Percentiles rank a stretch among this genome's conserved stretches.
These are phyloP conservation scores for Kazachstania taianensis DNA, from an alignment of 805 yeast species.

Conservation along the genomic window DNA sequence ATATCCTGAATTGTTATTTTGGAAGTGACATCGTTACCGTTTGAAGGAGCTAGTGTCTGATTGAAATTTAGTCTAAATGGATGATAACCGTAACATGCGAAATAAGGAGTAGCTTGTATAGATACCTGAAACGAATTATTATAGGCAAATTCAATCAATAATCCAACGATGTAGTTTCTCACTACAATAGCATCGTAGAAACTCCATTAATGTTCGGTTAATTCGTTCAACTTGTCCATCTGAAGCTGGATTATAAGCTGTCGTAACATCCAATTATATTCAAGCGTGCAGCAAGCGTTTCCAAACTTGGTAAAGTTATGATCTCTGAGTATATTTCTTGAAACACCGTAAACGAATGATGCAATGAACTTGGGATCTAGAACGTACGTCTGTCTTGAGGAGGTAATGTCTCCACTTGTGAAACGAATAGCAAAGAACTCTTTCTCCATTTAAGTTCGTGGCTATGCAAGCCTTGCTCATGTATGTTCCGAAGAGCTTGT, in stretches of 20 bases:
- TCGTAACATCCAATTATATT: background rate
- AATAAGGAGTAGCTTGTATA: conserved; percentile 1
- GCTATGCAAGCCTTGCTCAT: background rate
- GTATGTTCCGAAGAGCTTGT: background rate
- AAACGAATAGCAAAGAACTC: conserved; percentile 1
- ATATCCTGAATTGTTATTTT: background rate
- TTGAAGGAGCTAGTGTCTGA: background rate
- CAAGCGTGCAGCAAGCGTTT: background rate
- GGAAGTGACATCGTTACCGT: background rate
- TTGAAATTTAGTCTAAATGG: background rate
- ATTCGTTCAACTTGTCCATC: conserved; percentile 1
- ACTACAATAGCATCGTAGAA: background rate
- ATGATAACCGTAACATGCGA: conserved; percentile 3
- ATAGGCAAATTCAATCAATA: conserved; percentile 4
- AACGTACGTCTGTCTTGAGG: too few relatives aligned
- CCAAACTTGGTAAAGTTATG: background rate
- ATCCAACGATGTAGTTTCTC: background rate
- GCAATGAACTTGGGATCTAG: background rate
- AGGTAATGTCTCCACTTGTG: conserved; percentile 1
- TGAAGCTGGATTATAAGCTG: background rate
- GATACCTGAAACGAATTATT: background rate
- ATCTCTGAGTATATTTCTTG: too few relatives aligned
- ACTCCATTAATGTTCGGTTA: conserved; percentile 1
- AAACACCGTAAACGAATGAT: too few relatives aligned
- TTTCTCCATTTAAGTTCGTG: conserved; percentile 4